Percentiles rank a stretch among this genome's conserved stretches.
These are phyloP conservation scores for Cryptosporidium viatorum DNA, from an alignment of 169 alveolate genomes.

Conservation along the genomic window DNA sequence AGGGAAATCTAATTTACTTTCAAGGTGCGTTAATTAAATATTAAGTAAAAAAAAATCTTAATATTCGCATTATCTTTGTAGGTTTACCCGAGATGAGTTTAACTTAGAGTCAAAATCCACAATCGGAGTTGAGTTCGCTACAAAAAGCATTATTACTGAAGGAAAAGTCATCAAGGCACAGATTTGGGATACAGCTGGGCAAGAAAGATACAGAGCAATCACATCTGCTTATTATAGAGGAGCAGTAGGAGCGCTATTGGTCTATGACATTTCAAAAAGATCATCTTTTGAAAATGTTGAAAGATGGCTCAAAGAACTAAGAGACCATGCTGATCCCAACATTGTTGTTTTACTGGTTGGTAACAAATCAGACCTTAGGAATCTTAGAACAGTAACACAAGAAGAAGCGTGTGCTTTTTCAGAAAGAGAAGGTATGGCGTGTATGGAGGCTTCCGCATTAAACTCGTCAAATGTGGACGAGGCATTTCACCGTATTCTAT, in stretches of 20 bases:
- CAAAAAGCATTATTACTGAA: constrained; percentile 89
- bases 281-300: constrained; percentile 93
- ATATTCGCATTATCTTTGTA: constrained; percentile 3
- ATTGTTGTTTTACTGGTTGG: constrained; percentile 97
- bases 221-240: constrained; percentile 99
- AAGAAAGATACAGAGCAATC: constrained; percentile 98
- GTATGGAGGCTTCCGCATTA: constrained; percentile 96
- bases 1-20: constrained; percentile 94
- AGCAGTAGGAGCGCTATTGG: constrained; percentile 99
- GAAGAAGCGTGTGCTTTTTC: constrained; percentile 94
- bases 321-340: constrained; percentile 96
- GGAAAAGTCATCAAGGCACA: constrained; percentile 95
- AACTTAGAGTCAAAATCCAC: constrained; percentile 96
- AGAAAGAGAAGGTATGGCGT: constrained; percentile 89
- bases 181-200: constrained; percentile 99
- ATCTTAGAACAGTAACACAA: constrained; percentile 88
- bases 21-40: constrained; percentile 80
- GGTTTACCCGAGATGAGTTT: constrained; percentile 96
- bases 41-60: neutral
- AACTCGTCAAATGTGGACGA: constrained; percentile 94
- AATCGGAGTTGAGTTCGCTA: constrained; percentile 98
- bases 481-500: constrained; percentile 89
- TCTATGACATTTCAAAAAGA: constrained; percentile 97
- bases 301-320: constrained; percentile 96
- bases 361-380: constrained; percentile 95